Evolutionary conservation across 495 filamentous ascomycete genomes (phyloP).

Genomic region (Clohesyomyces aquaticus): DNA sequence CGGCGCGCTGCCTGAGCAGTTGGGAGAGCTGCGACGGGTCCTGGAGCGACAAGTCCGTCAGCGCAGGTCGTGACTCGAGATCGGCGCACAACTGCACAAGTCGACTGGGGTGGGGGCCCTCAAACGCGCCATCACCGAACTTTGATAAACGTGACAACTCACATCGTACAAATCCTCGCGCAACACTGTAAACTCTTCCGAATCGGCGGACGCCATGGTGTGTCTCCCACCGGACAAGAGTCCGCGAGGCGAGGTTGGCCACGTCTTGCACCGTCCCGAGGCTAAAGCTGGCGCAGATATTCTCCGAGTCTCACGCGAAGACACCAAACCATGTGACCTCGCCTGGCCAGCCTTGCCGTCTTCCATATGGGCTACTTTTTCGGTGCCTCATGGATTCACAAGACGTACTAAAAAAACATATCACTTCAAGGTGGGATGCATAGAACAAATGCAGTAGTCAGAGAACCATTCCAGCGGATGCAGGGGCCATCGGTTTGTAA

Average conservation of each 20-base stretch:
- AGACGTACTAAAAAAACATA: too few species aligned
- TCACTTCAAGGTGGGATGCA: too few species aligned
- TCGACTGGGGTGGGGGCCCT: constrained; percentile 24
- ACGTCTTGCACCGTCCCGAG: neutral
- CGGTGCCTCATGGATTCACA: too few species aligned
- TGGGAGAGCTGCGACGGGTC: constrained; percentile 37
- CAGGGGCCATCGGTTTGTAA: neutral
- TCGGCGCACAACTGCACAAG: constrained; percentile 17
- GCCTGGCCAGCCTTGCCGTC: too few species aligned
- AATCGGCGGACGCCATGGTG: constrained; percentile 20
- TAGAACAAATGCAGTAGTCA: too few species aligned
- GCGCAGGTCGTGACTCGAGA: constrained; percentile 16
- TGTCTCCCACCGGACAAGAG: neutral
- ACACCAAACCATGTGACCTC: too few species aligned
- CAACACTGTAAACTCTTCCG: constrained; percentile 27
- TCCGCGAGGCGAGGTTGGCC: constrained; percentile 16
- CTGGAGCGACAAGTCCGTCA: constrained; percentile 15
- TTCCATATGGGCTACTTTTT: too few species aligned
- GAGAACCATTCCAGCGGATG: too few species aligned
- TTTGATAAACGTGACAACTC: constrained; percentile 23
- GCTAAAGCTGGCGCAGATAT: neutral
- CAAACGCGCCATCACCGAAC: constrained; percentile 17
- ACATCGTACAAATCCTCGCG: constrained; percentile 32
- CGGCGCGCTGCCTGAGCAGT: constrained; percentile 32
- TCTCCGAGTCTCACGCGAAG: constrained; percentile 8